Evolutionary conservation across 2,329 filamentous ascomycete species (phyloP).

Genomic region (Drechslerella coelobrocha): DNA sequence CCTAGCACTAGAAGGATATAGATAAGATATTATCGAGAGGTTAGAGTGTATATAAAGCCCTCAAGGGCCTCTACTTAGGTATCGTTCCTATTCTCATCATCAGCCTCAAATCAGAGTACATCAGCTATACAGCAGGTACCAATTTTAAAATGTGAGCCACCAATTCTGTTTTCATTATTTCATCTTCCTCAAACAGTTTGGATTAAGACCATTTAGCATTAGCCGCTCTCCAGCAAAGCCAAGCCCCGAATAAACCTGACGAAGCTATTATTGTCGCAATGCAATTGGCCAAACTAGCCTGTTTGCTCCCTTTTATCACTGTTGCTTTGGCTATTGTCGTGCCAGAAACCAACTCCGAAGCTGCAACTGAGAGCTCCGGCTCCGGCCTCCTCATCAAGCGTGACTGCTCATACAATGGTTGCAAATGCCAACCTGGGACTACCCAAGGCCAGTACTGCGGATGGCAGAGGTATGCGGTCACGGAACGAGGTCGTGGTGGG

Average conservation of each 20-base stretch:
- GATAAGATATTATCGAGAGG: no score
- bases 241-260: not conserved
- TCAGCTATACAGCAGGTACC: not conserved
- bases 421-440: not conserved
- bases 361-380: not conserved
- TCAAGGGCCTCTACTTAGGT: not conserved
- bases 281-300: not conserved
- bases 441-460: not conserved
- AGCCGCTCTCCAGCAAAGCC: not conserved
- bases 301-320: not conserved
- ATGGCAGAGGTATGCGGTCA: not conserved
- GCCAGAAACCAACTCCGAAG: conserved; percentile 4
- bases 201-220: not conserved
- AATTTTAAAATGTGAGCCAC: not conserved
- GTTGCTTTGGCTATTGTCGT: not conserved
- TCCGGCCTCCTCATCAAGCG: not conserved
- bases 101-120: not conserved
- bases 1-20: no score
- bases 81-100: not conserved
- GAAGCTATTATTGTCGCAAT: not conserved
- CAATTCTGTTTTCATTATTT: not conserved
- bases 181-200: not conserved
- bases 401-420: conserved; percentile 1
- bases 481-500: not conserved
- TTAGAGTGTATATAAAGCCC: conserved; percentile 1